Percentiles rank a stretch among this genome's conserved stretches.
Conservation (phyloP, 495 filamentous ascomycete species). For the Glarea lozoyensis region DNA sequence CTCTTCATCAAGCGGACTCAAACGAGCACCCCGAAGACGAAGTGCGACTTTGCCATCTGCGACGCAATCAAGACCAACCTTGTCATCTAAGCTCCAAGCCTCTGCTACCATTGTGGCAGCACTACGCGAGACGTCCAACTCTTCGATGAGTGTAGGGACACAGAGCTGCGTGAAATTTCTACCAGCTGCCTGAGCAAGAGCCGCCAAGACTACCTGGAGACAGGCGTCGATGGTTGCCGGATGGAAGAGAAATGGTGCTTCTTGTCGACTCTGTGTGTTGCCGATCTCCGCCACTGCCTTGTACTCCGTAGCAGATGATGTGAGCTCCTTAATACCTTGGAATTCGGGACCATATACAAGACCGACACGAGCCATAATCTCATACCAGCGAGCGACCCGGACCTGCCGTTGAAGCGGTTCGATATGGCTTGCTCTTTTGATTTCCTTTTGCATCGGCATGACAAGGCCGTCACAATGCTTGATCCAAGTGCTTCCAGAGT, state of each 20-base stretch:
- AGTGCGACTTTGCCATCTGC: neutral
- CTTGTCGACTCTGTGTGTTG: neutral
- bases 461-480: slow-evolving; percentile 11
- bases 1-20: neutral
- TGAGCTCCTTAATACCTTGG: slow-evolving; percentile 23
- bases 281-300: neutral
- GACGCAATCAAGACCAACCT: neutral
- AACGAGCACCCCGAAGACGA: neutral
- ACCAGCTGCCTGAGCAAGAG: neutral
- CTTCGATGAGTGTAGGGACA: slow-evolving; percentile 11
- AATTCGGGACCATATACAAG: slow-evolving; percentile 30
- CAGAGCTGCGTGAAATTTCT: slow-evolving; percentile 1
- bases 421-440: neutral
- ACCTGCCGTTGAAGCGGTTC: neutral
- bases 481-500: slow-evolving; percentile 4
- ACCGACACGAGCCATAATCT: slow-evolving; percentile 10
- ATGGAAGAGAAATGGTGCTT: slow-evolving; percentile 22
- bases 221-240: slow-evolving; percentile 1
- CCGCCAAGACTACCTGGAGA: slow-evolving; percentile 2
- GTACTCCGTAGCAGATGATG: slow-evolving; percentile 5
- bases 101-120: neutral
- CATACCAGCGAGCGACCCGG: slow-evolving; percentile 14
- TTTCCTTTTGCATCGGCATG: slow-evolving; percentile 9
- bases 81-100: neutral
- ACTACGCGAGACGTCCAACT: neutral